Evolutionary conservation across 495 filamentous ascomycete species (phyloP), one percentile per base, ranked within the genome.

Genomic region (Saxophila tyrrhenica): DNA sequence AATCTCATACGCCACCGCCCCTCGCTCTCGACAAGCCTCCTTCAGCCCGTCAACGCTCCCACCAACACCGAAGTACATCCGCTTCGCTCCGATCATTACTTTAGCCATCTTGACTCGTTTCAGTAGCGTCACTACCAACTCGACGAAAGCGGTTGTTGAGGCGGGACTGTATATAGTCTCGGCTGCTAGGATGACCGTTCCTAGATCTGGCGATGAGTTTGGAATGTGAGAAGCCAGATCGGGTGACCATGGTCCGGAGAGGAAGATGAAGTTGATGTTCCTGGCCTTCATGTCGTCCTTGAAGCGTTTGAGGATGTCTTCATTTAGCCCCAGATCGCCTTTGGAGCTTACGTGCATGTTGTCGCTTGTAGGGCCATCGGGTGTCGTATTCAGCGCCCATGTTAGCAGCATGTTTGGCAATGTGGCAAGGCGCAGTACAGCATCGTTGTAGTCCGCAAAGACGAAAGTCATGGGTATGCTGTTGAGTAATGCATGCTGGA

Each of bases 31-130:
- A 53, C 87, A 71, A 56, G 77, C 76, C 25, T 75, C 69, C 48
- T 89, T 74, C 65, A 98, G 95, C 62, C 91, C 89, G 66, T 91
- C 84, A 41, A 98, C 79, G 19, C 89, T 88, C 19, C 92, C 92
- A 1, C 92, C 92, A 51, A 98, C 92, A 3, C 92, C 92, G 64
- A 98, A 98, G 67, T 98, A 98, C 1, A 96, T 80, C 67, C 81
- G 80, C 72, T 98, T 98, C 1, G 92, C 92, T 3, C 82, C 92
- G 1, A 98, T 74, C n/a, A 95, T 67, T 5, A 87, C 88, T 52
- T 74, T 78, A 25, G 77, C 69, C 25, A 67, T 65, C 48, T 70
- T 75, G 13, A 82, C 76, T 2, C 72, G 70, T 47, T 77, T 68
- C 52, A 95, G 66, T 10, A 92, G 63, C 2, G 69, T 71, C 46